phyloP scores from a whole-genome alignment of 148 eudicot genomes.

The Nepenthes mirabilis region DNA sequence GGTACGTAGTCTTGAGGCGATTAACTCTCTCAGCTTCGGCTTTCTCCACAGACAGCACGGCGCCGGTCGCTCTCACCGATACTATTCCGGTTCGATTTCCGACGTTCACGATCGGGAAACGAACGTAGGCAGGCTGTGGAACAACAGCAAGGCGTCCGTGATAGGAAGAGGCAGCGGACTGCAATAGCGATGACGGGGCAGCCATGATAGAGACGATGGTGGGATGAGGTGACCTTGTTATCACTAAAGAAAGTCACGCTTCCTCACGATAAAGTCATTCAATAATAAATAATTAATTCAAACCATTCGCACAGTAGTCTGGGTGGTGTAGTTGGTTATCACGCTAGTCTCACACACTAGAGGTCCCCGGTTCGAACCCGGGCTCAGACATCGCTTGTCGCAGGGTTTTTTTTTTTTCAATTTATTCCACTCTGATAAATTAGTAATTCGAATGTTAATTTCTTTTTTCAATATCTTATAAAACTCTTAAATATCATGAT shows the following conservation, averaged over 20 bases:
- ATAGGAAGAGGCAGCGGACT: conserved; percentile 53
- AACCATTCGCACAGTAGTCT: conserved; percentile 17
- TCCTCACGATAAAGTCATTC: no score
- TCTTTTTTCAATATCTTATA: no score
- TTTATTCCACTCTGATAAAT: no score
- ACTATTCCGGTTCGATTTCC: conserved; percentile 14
- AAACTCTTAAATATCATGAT: no score
- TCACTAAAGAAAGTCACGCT: no score
- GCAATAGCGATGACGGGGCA: conserved; percentile 36
- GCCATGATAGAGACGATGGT: conserved; percentile 30
- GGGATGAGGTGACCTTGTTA: background rate
- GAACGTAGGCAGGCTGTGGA: conserved; percentile 10
- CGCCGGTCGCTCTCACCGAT: conserved; percentile 36
- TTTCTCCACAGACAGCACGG: conserved; percentile 53
- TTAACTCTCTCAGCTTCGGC: conserved; percentile 44
- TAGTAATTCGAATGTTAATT: no score
- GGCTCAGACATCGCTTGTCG: conserved; percentile 57
- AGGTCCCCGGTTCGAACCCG: conserved; percentile 99
- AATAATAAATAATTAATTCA: no score
- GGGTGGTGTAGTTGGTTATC: conserved; percentile 99
- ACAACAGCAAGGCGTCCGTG: conserved; percentile 28
- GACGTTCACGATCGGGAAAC: conserved; percentile 13
- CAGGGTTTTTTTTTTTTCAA: no score
- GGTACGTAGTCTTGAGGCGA: conserved; percentile 57
- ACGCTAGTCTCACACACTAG: conserved; percentile 99